phyloP scores from a whole-genome alignment of 805 yeast species.

The Candida ortonii region DNA sequence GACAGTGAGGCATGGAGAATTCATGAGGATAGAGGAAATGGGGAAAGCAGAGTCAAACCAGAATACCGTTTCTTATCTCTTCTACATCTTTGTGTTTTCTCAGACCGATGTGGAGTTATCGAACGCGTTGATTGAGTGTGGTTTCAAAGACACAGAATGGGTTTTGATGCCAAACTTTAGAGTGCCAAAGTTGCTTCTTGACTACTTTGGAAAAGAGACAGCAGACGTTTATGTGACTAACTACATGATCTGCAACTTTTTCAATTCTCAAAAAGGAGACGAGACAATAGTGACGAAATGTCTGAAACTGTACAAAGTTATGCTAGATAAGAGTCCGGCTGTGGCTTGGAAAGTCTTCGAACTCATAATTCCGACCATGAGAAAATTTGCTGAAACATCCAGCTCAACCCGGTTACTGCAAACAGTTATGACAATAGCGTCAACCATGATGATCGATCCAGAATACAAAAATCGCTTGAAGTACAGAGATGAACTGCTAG shows the following conservation, averaged over 20 bases:
- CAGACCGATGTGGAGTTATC: slow-evolving; percentile 37
- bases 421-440: slow-evolving; percentile 22
- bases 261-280: slow-evolving; percentile 22
- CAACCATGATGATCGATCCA: slow-evolving; percentile 29
- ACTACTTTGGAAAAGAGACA: slow-evolving; percentile 2
- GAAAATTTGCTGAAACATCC: slow-evolving; percentile 24
- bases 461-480: slow-evolving; percentile 29
- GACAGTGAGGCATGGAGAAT: slow-evolving; percentile 40
- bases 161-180: slow-evolving; percentile 30
- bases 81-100: slow-evolving; percentile 33
- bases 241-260: slow-evolving; percentile 19
- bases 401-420: slow-evolving; percentile 25
- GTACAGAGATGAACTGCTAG: slow-evolving; percentile 19
- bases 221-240: slow-evolving; percentile 16
- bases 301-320: slow-evolving; percentile 18
- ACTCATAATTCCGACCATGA: slow-evolving; percentile 16
- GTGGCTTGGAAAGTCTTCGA: slow-evolving; percentile 22
- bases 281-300: slow-evolving; percentile 26
- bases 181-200: slow-evolving; percentile 36
- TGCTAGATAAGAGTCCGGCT: slow-evolving; percentile 12
- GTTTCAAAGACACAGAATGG: slow-evolving; percentile 32
- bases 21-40: slow-evolving; percentile 6
- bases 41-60: slow-evolving; percentile 13
- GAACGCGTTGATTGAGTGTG: slow-evolving; percentile 33
- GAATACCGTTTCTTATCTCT: slow-evolving; percentile 32